Evolutionary conservation across 768 basidiomycete species (phyloP), one percentile per base, ranked within the genome.

Genomic region (Macrocybe gigantea): DNA sequence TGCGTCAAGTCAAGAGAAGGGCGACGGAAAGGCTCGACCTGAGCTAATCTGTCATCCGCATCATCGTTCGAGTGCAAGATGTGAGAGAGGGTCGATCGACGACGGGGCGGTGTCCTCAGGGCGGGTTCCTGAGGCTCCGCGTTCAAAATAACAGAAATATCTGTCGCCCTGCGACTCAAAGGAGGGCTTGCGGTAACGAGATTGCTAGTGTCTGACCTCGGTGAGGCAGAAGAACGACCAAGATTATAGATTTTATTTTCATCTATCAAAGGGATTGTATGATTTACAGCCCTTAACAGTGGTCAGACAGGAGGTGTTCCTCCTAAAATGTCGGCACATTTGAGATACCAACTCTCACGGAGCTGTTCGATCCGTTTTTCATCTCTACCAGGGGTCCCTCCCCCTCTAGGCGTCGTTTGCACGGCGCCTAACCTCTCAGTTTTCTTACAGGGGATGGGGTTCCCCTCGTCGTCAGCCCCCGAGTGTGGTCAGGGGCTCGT

Each of bases 141-240:
- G 68, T 88, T 88, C 64, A 89, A 79, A 15, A 89, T 74, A 39
- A 83, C 79, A 36, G 87, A 76, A 12, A 89, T 74, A 66, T 84
- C 82, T 30, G 87, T 89, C 6, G 86, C 84, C 22, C 87, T 75
- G 48, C 83, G 72, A 51, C 78, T 56, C 14, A 78, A 58, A 11
- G 72, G 69, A 6, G 81, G 79, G 51, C 74, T 77, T 48, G 66
- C 44, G 22, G 22, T 22, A 22, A 22, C 22, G 22, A 22, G 22
- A 22, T 22, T 22, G 22, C 22, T 22, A 22, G 22, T 22, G 22
- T 22, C 22, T 22, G 22, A 22, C 22, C 22, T 22, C 22, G 22
- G 22, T 22, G 22, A 22, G 22, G 22, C 22, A 22, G 22, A 22
- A 22, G 22, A 22, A 22, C 22, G 22, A 22, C 22, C 22, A 22